These are phyloP conservation scores for Sarocladiaceae sp. DNA, from an alignment of 2,329 filamentous ascomycete species.

Conservation along the genomic window DNA sequence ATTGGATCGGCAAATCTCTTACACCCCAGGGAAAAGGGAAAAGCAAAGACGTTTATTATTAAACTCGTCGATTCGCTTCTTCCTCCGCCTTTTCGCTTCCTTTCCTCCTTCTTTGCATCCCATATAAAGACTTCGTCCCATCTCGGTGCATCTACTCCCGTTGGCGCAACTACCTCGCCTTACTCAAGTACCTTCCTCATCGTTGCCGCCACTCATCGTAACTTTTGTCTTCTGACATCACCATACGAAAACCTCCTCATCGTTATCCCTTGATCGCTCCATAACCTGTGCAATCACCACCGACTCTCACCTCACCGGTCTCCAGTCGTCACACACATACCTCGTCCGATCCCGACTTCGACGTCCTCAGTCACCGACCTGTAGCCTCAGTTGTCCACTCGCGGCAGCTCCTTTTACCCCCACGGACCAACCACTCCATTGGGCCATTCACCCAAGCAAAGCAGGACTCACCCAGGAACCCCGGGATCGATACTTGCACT, in stretches of 20 bases:
- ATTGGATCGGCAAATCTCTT: conserved; percentile 9
- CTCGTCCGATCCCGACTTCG: too few species aligned
- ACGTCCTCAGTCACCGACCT: too few species aligned
- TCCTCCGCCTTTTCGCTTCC: neutral
- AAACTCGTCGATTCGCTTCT: neutral
- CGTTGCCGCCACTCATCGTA: too few species aligned
- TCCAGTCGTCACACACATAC: too few species aligned
- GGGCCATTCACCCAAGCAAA: neutral
- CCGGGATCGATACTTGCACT: too few species aligned
- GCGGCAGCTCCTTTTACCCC: neutral
- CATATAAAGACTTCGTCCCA: neutral
- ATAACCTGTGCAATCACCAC: too few species aligned
- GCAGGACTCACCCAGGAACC: neutral
- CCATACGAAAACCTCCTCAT: too few species aligned
- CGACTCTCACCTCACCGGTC: too few species aligned
- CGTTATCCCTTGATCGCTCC: too few species aligned
- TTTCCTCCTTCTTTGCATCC: neutral
- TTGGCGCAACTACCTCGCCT: neutral
- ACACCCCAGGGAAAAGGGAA: neutral
- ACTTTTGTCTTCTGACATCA: too few species aligned
- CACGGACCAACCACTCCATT: neutral
- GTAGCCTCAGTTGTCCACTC: too few species aligned
- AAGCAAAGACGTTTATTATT: neutral
- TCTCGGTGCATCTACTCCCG: neutral
- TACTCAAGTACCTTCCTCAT: neutral